phyloP scores from a whole-genome alignment of 2,329 filamentous ascomycete genomes.

The Fusarium citri region DNA sequence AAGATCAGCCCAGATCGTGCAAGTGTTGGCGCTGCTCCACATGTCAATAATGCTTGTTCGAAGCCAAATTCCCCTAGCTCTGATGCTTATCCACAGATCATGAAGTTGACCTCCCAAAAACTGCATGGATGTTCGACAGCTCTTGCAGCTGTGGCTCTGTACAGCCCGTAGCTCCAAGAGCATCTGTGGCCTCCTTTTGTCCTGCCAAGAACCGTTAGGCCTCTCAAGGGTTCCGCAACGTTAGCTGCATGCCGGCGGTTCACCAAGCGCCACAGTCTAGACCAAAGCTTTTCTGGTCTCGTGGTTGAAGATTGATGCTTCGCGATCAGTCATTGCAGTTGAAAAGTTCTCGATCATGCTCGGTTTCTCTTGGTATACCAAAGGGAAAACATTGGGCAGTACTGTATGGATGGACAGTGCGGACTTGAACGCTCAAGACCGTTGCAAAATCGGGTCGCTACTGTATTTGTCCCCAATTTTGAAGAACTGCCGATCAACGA shows the following conservation, averaged over 20 bases:
- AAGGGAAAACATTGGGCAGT: neutral
- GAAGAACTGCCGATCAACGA: slow-evolving; percentile 21
- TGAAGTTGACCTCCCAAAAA: slow-evolving; percentile 22
- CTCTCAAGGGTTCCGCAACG: slow-evolving; percentile 27
- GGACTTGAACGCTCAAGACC: neutral
- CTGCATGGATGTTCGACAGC: slow-evolving; percentile 27
- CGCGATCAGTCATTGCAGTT: slow-evolving; percentile 15
- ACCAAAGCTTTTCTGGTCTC: slow-evolving; percentile 22
- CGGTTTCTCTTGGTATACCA: neutral
- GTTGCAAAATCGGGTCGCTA: neutral
- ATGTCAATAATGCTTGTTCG: slow-evolving; percentile 27
- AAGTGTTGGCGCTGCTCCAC: slow-evolving; percentile 15
- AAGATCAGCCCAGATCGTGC: slow-evolving; percentile 37
- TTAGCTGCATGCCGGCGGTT: slow-evolving; percentile 26
- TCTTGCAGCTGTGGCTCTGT: slow-evolving; percentile 3
- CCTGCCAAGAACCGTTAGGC: slow-evolving; percentile 31
- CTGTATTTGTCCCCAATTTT: slow-evolving; percentile 1
- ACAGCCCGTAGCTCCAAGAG: neutral
- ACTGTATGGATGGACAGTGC: neutral
- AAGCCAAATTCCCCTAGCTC: slow-evolving; percentile 8
- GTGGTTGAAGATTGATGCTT: slow-evolving; percentile 16
- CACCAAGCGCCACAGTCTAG: slow-evolving; percentile 5
- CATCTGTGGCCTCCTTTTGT: slow-evolving; percentile 10
- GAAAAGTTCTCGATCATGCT: neutral
- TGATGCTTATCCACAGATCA: slow-evolving; percentile 12